phyloP scores from a whole-genome alignment of 305 asterid genomes.

The Fraxinus greggii region DNA sequence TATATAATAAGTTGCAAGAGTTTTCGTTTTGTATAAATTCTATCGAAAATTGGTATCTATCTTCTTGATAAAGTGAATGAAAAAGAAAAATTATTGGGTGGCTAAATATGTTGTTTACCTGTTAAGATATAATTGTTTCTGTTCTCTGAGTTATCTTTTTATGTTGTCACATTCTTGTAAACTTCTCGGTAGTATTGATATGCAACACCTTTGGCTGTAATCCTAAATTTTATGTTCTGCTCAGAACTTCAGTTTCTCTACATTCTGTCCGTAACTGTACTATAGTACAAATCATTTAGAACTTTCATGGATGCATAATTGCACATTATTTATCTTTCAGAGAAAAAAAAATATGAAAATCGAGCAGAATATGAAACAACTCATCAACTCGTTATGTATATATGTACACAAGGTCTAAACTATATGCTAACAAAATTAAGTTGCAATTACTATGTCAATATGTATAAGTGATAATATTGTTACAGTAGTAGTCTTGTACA shows the following conservation, averaged over 20 bases:
- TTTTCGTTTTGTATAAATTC: neutral
- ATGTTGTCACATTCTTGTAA: no score
- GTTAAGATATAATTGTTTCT: neutral
- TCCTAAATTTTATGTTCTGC: neutral
- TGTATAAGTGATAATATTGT: neutral
- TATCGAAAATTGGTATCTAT: neutral
- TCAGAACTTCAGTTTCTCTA: neutral
- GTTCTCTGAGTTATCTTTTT: neutral
- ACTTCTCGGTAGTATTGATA: no score
- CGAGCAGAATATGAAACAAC: neutral
- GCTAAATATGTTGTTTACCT: neutral
- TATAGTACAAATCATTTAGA: neutral
- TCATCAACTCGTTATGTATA: neutral
- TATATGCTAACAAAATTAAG: neutral
- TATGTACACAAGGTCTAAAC: neutral
- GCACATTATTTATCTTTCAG: neutral
- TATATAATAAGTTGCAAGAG: neutral
- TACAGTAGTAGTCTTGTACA: neutral
- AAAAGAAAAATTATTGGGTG: neutral
- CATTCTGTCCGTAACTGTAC: neutral
- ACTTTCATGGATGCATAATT: neutral
- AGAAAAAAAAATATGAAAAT: slow-evolving; percentile 33
- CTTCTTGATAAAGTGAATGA: neutral
- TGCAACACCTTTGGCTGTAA: no score
- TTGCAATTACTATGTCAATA: neutral